Evolutionary conservation across 129 eudicot species (phyloP).

Genomic region (Flaveria bidentis): DNA sequence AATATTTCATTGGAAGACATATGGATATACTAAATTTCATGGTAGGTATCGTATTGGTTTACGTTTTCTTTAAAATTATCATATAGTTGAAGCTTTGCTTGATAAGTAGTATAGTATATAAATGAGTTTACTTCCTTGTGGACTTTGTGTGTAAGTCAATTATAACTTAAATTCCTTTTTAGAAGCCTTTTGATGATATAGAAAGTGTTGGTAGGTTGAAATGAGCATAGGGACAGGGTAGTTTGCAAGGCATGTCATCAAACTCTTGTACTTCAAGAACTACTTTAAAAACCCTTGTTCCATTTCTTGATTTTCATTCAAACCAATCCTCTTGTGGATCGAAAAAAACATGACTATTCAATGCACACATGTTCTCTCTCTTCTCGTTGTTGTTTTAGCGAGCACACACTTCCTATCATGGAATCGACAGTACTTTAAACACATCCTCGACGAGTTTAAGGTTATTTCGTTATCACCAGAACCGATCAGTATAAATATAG

Average conservation of each 20-base stretch:
- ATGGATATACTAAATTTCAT: no score
- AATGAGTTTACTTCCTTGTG: neutral
- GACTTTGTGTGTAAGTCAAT: conserved; percentile 9
- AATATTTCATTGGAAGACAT: no score
- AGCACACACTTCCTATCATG: conserved; percentile 44
- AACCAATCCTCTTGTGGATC: neutral
- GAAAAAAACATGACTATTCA: conserved; percentile 34
- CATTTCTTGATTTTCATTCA: conserved; percentile 19
- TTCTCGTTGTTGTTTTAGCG: conserved; percentile 49
- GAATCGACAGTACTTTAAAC: conserved; percentile 15
- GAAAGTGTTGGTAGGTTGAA: conserved; percentile 39
- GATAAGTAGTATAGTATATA: neutral
- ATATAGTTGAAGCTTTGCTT: neutral
- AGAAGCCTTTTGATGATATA: neutral
- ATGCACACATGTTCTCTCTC: conserved; percentile 31
- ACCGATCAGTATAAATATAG: conserved; percentile 2
- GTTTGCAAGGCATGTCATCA: conserved; percentile 79
- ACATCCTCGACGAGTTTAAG: conserved; percentile 13
- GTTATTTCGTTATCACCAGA: conserved; percentile 16
- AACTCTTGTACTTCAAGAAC: conserved; percentile 82
- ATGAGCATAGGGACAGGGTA: conserved; percentile 59
- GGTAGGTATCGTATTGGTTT: no score
- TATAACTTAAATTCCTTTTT: neutral
- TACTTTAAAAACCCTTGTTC: conserved; percentile 23
- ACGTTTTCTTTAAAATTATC: no score